A percentile compares a stretch with the other conserved stretches of the same genome.
Evolutionary conservation across 2,329 filamentous ascomycete genomes (phyloP).

Genomic region (Penicillium sp.): DNA sequence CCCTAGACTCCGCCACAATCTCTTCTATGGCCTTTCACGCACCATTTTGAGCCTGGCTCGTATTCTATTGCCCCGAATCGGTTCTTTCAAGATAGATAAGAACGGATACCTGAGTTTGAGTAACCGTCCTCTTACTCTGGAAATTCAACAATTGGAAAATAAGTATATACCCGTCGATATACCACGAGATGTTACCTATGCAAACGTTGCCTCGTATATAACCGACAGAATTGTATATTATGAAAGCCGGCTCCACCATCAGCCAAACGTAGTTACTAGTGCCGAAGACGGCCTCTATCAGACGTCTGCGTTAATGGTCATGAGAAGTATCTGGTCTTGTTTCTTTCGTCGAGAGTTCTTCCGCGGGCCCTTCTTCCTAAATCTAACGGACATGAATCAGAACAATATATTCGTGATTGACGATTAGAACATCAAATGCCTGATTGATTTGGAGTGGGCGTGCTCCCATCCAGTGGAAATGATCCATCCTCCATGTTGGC

Average conservation of each 20-base stretch:
- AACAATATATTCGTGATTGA: slow-evolving; percentile 29
- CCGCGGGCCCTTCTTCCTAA: slow-evolving; percentile 33
- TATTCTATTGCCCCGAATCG: slow-evolving; percentile 3
- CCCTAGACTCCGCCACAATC: not conserved
- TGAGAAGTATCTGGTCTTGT: slow-evolving; percentile 22
- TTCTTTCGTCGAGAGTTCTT: slow-evolving; percentile 26
- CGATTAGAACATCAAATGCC: slow-evolving; percentile 21
- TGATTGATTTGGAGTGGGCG: slow-evolving; percentile 25
- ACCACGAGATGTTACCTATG: slow-evolving; percentile 1
- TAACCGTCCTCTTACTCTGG: slow-evolving; percentile 10
- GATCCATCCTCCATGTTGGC: slow-evolving; percentile 23
- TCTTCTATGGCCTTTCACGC: slow-evolving; percentile 6
- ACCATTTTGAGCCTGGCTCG: slow-evolving; percentile 1
- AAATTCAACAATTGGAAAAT: slow-evolving; percentile 6
- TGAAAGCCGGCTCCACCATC: slow-evolving; percentile 11
- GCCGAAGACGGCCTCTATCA: slow-evolving; percentile 10
- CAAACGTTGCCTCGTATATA: slow-evolving; percentile 7
- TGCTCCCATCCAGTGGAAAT: slow-evolving; percentile 22
- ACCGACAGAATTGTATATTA: slow-evolving; percentile 4
- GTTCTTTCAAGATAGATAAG: slow-evolving; percentile 4
- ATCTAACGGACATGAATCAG: slow-evolving; percentile 37
- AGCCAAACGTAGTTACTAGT: slow-evolving; percentile 22
- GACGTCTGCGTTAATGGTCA: slow-evolving; percentile 20
- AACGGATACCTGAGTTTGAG: slow-evolving; percentile 14
- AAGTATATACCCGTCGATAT: slow-evolving; percentile 4